These are phyloP conservation scores for Penicillium sp. DNA, from an alignment of 2,329 filamentous ascomycete genomes.

Conservation along the genomic window DNA sequence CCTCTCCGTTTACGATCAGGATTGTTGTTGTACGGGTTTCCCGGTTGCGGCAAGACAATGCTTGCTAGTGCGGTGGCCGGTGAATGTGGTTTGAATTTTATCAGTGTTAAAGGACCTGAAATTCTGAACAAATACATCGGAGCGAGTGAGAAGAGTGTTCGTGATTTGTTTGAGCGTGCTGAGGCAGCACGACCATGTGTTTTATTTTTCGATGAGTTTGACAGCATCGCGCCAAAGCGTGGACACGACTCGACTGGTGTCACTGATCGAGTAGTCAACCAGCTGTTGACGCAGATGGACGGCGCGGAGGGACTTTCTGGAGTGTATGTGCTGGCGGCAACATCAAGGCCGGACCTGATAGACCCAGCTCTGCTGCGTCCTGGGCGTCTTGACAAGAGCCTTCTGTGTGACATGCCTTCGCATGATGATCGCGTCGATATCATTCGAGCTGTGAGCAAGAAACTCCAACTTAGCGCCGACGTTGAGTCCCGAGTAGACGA, in stretches of 20 bases:
- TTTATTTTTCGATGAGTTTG: slow-evolving; percentile 97
- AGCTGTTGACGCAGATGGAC: slow-evolving; percentile 98
- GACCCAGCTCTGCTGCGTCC: slow-evolving; percentile 90
- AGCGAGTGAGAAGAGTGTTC: slow-evolving; percentile 91
- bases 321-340: slow-evolving; percentile 94
- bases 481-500: slow-evolving; percentile 64
- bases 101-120: slow-evolving; percentile 95
- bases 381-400: slow-evolving; percentile 85
- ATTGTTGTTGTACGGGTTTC: slow-evolving; percentile 87
- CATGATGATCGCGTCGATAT: slow-evolving; percentile 75
- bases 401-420: slow-evolving; percentile 85
- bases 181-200: slow-evolving; percentile 86
- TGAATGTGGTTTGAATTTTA: slow-evolving; percentile 97
- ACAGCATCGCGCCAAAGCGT: slow-evolving; percentile 93
- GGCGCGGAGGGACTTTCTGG: slow-evolving; percentile 91
- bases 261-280: slow-evolving; percentile 97
- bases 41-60: slow-evolving; percentile 93
- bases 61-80: slow-evolving; percentile 95
- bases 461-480: slow-evolving; percentile 68
- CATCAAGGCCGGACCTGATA: slow-evolving; percentile 87
- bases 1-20: slow-evolving; percentile 92
- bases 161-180: slow-evolving; percentile 90
- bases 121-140: slow-evolving; percentile 99
- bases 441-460: slow-evolving; percentile 74
- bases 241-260: slow-evolving; percentile 97